Conservation (phyloP, 2,329 filamentous ascomycete species). For the Pseudogymnoascus sp. region DNA sequence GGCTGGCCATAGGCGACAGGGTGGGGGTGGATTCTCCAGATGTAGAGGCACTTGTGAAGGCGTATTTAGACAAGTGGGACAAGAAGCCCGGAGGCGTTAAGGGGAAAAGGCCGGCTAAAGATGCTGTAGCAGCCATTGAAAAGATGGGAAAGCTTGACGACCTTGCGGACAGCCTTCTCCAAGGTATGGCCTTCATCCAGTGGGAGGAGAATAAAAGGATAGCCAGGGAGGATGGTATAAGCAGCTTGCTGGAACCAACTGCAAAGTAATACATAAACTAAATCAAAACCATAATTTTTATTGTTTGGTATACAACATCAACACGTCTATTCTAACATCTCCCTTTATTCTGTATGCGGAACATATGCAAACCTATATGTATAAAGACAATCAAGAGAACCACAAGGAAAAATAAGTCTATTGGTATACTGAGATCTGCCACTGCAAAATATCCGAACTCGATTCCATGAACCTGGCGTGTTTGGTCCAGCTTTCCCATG, state of each 20-base stretch:
- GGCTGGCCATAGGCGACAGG: slow-evolving; percentile 34
- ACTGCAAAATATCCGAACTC: neutral
- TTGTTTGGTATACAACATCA: slow-evolving; percentile 1
- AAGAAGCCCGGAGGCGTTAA: slow-evolving; percentile 21
- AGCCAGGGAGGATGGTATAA: slow-evolving; percentile 19
- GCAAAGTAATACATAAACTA: neutral
- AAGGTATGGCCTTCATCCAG: slow-evolving; percentile 66
- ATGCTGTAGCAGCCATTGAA: slow-evolving; percentile 22
- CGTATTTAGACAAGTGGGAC: slow-evolving; percentile 29
- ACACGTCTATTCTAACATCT: slow-evolving; percentile 4
- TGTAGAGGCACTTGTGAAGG: slow-evolving; percentile 29
- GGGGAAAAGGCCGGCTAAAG: slow-evolving; percentile 18
- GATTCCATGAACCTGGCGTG: neutral
- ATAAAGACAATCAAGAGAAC: neutral
- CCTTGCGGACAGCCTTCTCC: slow-evolving; percentile 68
- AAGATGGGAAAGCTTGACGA: slow-evolving; percentile 62
- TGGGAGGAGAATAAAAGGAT: slow-evolving; percentile 56
- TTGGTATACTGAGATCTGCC: neutral
- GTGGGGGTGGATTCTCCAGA: slow-evolving; percentile 26
- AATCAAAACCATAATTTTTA: neutral
- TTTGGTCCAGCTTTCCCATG: neutral
- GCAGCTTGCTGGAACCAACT: neutral
- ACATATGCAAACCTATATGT: neutral
- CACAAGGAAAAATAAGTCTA: slow-evolving; percentile 5
- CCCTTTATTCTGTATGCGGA: neutral